Base-by-base conservation (phyloP, 371 early-diverging fungal species). In the Mortierella sp. region DNA sequence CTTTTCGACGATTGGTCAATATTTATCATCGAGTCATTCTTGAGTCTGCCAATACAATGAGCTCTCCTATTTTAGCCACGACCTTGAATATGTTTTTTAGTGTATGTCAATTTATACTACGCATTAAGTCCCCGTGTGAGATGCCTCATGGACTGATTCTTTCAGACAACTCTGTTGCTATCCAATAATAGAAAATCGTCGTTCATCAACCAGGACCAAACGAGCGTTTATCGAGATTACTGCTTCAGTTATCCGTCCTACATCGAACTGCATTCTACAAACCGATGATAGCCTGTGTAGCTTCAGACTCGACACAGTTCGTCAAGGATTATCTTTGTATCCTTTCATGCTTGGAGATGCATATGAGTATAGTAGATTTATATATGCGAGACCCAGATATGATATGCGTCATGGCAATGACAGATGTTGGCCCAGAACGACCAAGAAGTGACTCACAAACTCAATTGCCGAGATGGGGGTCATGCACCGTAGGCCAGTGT, bases 311-410 rank as follows among this genome's bases (percentile, higher is more conserved):
- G 8, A 85, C 88, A 22, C 79, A 83, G 0, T 87, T 85, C 35
- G 86, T 91, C 3, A 69, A 84, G 0, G 69, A 81, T 3, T 69
- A 83, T 26, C 80, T 91, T 10, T 80, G 78, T 29, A 51, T 90
- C 5, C 84, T 91, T 0, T 76, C 85, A 0, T 84, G 85, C 28
- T 62, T 91, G 10, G 84, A 86, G 17, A 79, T 79, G 10, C 88
- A 91, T 54, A 70, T 91, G 45, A 77, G 85, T 12, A 85, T 87
- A 6, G 89, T 91, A 22, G 89, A 90, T 61, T 75, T 89, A 34
- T 91, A 87, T 82, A 90, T 91, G 90, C 84, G 85, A n/a, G 91
- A 91, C 72, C 82, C 85, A 0, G 91, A 90, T 56, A 86, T 91
- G 88, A 87, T 91, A 54, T 86, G 84, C 65, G 89, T 90, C 4